Evolutionary conservation across 1,139 yeast genomes (phyloP).

Genomic region (Spathaspora jeffriesii): DNA sequence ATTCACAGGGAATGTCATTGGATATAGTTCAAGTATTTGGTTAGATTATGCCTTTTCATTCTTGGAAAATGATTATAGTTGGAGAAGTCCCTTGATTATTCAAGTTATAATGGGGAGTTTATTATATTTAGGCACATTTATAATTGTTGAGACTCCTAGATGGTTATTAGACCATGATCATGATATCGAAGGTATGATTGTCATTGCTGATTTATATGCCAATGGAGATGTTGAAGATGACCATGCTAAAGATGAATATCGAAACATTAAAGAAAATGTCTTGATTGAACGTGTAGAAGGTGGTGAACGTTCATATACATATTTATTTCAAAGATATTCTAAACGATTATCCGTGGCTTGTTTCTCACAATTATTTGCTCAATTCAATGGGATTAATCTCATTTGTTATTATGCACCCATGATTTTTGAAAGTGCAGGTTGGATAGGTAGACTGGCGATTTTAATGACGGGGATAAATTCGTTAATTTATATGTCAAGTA

Average conservation of each 20-base stretch:
- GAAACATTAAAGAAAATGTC: constrained; percentile 45
- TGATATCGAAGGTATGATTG: constrained; percentile 77
- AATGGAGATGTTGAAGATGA: constrained; percentile 57
- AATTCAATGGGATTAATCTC: constrained; percentile 89
- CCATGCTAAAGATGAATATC: constrained; percentile 59
- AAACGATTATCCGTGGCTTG: constrained; percentile 86
- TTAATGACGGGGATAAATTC: constrained; percentile 93
- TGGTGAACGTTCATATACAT: constrained; percentile 59
- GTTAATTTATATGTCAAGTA: constrained; percentile 68
- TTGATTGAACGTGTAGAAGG: constrained; percentile 78
- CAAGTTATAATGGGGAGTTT: constrained; percentile 77
- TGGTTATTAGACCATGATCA: constrained; percentile 89
- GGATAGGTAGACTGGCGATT: constrained; percentile 86
- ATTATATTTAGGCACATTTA: constrained; percentile 68
- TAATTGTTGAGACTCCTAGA: constrained; percentile 86
- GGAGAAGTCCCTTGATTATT: constrained; percentile 79
- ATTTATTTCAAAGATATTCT: constrained; percentile 64
- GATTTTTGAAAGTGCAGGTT: constrained; percentile 94
- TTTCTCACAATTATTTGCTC: constrained; percentile 91
- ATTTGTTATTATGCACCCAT: constrained; percentile 92
- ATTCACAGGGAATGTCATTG: constrained; percentile 88
- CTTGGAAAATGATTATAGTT: constrained; percentile 53
- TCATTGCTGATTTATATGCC: constrained; percentile 46
- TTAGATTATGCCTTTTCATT: constrained; percentile 80
- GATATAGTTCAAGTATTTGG: constrained; percentile 89